Percentiles rank a stretch among this genome's conserved stretches.
Evolutionary conservation across 1,139 yeast species (phyloP).

Genomic region (Diutina mesorugosa): DNA sequence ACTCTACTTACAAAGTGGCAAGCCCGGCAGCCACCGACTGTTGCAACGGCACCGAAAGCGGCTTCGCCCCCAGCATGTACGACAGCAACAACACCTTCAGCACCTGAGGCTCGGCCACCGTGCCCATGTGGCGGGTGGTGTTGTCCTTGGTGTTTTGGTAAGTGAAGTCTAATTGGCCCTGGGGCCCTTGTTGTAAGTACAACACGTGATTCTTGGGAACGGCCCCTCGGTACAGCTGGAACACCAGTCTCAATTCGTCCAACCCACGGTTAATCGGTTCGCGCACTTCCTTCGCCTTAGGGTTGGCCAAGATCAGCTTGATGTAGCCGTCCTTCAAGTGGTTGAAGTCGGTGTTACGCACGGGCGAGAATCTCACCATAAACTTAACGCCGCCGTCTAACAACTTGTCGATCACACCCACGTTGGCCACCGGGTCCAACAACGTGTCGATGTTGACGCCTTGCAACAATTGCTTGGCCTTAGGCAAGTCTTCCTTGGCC

Average conservation of each 20-base stretch:
- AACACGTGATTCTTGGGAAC: conserved; percentile 55
- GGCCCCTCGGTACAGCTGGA: conserved; percentile 38
- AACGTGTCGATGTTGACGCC: conserved; percentile 2
- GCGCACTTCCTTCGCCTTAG: conserved; percentile 23
- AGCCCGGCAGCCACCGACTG: conserved; percentile 1
- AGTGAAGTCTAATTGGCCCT: conserved; percentile 23
- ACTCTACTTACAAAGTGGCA: not conserved
- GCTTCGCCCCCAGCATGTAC: not conserved
- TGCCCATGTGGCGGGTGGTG: conserved; percentile 12
- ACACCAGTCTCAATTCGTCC: conserved; percentile 39
- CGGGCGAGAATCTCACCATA: conserved; percentile 42
- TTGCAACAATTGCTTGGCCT: conserved; percentile 19
- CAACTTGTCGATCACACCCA: not conserved
- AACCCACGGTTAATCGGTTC: conserved; percentile 36
- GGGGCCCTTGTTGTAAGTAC: conserved; percentile 10
- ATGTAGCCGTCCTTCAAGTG: conserved; percentile 85
- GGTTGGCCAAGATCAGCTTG: conserved; percentile 55
- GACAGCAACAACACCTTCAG: not conserved
- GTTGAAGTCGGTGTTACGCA: conserved; percentile 77
- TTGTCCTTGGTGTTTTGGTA: conserved; percentile 13
- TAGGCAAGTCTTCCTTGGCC: conserved; percentile 38
- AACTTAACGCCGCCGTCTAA: conserved; percentile 1
- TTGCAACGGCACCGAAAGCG: not conserved
- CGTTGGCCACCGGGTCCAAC: conserved; percentile 4
- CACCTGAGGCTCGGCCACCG: not conserved